Conservation (phyloP, 805 yeast species). For the Candida namnaoensis region DNA sequence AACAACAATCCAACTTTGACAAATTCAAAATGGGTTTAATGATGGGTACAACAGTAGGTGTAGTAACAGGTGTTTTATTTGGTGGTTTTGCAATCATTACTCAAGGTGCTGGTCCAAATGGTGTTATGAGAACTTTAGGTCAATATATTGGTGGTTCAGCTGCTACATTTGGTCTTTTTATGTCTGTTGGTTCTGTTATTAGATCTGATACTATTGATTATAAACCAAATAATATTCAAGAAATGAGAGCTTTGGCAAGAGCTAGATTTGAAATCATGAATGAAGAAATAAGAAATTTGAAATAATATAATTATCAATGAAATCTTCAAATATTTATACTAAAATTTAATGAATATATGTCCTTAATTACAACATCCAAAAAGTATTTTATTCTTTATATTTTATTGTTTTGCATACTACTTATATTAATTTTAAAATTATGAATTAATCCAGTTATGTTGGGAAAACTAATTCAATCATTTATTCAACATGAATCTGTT, state of each 20-base stretch:
- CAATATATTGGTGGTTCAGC: conserved; percentile 96
- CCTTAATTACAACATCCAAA: too few species aligned
- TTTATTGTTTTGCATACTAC: too few species aligned
- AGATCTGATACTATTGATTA: conserved; percentile 48
- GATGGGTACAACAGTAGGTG: conserved; percentile 86
- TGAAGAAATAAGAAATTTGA: conserved; percentile 11
- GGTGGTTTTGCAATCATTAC: conserved; percentile 89
- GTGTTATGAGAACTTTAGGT: conserved; percentile 92
- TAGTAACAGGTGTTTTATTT: conserved; percentile 88
- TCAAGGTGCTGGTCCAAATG: conserved; percentile 97
- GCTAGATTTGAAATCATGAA: conserved; percentile 26
- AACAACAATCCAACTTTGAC: conserved; percentile 82
- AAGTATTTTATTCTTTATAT: too few species aligned
- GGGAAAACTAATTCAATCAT: too few species aligned
- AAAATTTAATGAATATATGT: too few species aligned
- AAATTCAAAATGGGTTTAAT: conserved; percentile 97
- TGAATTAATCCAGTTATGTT: too few species aligned
- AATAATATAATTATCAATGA: too few species aligned
- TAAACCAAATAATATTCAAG: conserved; percentile 23
- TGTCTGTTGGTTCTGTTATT: conserved; percentile 92
- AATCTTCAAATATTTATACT: too few species aligned
- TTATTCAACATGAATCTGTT: too few species aligned
- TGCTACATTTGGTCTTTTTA: conserved; percentile 91
- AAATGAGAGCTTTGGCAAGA: conserved; percentile 31
- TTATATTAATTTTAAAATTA: too few species aligned